Percentiles rank a stretch among this genome's conserved stretches.
Conservation (phyloP, 257 asterid genomes). For the Nicotiana benthamiana region DNA sequence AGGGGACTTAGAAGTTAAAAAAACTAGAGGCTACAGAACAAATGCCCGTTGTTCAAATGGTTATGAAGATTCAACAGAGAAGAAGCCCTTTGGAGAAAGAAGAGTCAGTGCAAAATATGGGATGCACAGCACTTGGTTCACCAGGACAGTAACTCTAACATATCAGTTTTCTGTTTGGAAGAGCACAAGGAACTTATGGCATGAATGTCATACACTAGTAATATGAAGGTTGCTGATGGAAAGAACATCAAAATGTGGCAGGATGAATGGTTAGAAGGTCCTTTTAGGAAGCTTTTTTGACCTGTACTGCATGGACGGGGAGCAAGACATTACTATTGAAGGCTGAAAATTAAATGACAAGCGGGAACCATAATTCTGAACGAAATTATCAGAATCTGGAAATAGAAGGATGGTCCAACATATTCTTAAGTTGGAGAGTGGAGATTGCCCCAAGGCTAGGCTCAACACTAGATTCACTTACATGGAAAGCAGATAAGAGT, state of each 20-base stretch:
- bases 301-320: background rate
- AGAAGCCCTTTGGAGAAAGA: background rate
- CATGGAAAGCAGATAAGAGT: background rate
- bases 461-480: background rate
- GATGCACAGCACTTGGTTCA: background rate
- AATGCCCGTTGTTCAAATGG: background rate
- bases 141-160: background rate
- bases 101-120: background rate
- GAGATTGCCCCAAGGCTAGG: background rate
- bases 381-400: background rate
- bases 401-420: background rate
- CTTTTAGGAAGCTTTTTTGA: background rate
- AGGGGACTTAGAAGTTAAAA: background rate
- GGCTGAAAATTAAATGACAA: background rate
- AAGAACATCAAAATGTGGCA: background rate
- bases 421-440: background rate
- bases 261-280: background rate
- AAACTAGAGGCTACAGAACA: background rate
- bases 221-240: background rate
- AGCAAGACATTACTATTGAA: background rate
- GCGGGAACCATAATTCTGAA: background rate
- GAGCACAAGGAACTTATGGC: background rate
- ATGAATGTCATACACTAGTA: background rate
- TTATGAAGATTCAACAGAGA: background rate
- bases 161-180: background rate